Conservation (phyloP, 2,329 filamentous ascomycete genomes). For the Colletotrichum sp. region DNA sequence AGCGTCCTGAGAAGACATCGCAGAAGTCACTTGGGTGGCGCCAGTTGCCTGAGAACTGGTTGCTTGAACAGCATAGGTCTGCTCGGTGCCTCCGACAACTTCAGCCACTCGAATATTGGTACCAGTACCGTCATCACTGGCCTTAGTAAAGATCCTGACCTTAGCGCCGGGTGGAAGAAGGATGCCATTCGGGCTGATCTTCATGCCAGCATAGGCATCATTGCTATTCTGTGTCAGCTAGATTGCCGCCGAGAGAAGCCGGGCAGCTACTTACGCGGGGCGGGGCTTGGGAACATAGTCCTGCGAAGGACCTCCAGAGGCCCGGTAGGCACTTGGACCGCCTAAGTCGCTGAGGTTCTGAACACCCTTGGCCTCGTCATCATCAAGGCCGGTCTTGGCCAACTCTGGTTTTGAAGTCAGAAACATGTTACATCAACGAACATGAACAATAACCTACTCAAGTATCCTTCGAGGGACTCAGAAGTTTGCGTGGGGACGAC, state of each 20-base stretch:
- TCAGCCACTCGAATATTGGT: neutral
- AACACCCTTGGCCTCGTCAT: conserved; percentile 32
- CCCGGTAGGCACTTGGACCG: neutral
- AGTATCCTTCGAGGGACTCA: neutral
- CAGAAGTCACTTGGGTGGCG: neutral
- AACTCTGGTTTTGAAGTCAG: conserved; percentile 19
- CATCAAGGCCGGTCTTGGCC: conserved; percentile 29
- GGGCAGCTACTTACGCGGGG: neutral
- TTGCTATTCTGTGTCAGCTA: neutral
- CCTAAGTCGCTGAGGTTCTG: conserved; percentile 26
- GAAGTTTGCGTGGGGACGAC: neutral
- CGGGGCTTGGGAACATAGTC: neutral
- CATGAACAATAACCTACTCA: neutral
- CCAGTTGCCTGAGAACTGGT: neutral
- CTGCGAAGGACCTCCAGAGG: neutral
- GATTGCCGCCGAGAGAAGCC: neutral
- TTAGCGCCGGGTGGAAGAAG: neutral
- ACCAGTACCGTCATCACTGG: neutral
- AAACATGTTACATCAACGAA: neutral
- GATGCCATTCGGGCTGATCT: neutral
- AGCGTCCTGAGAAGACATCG: neutral
- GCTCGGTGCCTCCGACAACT: neutral
- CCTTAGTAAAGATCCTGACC: neutral
- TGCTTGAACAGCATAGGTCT: neutral
- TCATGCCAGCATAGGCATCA: neutral